These are phyloP conservation scores for Dalechampia spathulata DNA, from an alignment of 441 rosid genomes.

Conservation along the genomic window DNA sequence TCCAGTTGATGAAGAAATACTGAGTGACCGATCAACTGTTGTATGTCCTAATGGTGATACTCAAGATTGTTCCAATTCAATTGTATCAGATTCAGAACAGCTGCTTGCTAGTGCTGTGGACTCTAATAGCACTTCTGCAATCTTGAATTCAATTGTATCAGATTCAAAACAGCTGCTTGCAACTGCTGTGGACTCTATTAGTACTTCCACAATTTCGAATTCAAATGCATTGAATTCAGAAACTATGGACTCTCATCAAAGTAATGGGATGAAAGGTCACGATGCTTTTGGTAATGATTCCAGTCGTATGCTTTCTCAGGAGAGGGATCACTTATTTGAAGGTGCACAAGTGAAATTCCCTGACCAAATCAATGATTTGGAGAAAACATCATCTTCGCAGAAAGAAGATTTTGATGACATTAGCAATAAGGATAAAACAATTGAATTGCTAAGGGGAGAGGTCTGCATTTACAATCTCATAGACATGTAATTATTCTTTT, in stretches of 20 bases:
- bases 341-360: slow-evolving; percentile 19
- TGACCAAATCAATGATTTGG: slow-evolving; percentile 21
- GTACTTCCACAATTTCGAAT: slow-evolving; percentile 3
- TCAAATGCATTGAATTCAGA: slow-evolving; percentile 21
- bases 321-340: slow-evolving; percentile 24
- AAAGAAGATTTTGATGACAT: slow-evolving; percentile 25
- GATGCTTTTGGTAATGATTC: slow-evolving; percentile 22
- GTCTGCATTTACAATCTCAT: slow-evolving; percentile 42
- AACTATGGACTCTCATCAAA: slow-evolving; percentile 23
- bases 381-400: slow-evolving; percentile 23
- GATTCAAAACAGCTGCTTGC: slow-evolving; percentile 17
- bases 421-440: slow-evolving; percentile 28
- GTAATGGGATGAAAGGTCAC: slow-evolving; percentile 25
- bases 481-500: not conserved
- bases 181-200: slow-evolving; percentile 16
- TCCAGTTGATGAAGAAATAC: slow-evolving; percentile 22
- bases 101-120: slow-evolving; percentile 12
- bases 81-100: slow-evolving; percentile 20
- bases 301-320: slow-evolving; percentile 18
- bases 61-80: slow-evolving; percentile 28
- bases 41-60: slow-evolving; percentile 21
- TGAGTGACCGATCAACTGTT: slow-evolving; percentile 22
- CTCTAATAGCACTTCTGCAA: slow-evolving; percentile 1
- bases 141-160: slow-evolving; percentile 23
- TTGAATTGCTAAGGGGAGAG: slow-evolving; percentile 54